These are phyloP conservation scores for Aspergillus costaricaensis DNA, from an alignment of 2,329 filamentous ascomycete genomes.

Conservation along the genomic window DNA sequence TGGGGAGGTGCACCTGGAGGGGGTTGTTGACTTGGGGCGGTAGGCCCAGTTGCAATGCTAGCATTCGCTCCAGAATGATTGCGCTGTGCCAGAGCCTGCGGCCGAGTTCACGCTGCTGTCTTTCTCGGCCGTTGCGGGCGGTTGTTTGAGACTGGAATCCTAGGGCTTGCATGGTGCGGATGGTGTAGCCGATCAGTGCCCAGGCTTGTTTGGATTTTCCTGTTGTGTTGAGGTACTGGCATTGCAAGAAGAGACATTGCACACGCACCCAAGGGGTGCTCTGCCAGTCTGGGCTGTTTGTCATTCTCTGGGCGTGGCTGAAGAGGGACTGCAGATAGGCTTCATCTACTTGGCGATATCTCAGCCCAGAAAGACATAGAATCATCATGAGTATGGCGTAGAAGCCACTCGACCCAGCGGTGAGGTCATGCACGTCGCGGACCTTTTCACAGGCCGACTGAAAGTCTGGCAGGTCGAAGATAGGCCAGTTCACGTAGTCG, in stretches of 20 bases:
- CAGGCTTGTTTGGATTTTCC: constrained; percentile 24
- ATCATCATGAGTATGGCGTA: constrained; percentile 23
- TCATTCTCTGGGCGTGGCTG: constrained; percentile 19
- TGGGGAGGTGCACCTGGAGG: constrained; percentile 25
- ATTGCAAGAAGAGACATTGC: constrained; percentile 25
- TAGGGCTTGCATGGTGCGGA: constrained; percentile 24
- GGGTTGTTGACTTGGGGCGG: constrained; percentile 19
- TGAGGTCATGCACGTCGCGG: constrained; percentile 5
- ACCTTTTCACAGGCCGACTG: constrained; percentile 17
- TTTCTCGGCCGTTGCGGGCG: constrained; percentile 17
- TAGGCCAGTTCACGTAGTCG: constrained; percentile 30
- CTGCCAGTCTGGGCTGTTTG: constrained; percentile 16
- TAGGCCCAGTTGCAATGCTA: constrained; percentile 26
- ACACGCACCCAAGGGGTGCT: constrained; percentile 15
- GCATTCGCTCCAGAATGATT: constrained; percentile 26
- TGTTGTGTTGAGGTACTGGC: constrained; percentile 27
- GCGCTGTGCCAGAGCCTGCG: constrained; percentile 31
- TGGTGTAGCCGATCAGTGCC: constrained; percentile 25
- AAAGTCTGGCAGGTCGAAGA: constrained; percentile 24
- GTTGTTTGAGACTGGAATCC: constrained; percentile 21
- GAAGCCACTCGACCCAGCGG: constrained; percentile 16
- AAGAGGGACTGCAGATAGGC: constrained; percentile 20
- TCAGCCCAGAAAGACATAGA: constrained; percentile 23
- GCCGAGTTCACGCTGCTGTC: constrained; percentile 22
- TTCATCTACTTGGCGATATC: constrained; percentile 7